Evolutionary conservation across 2,329 filamentous ascomycete genomes (phyloP), one percentile per base, ranked within the genome.

Genomic region (Claviceps quebecensis): DNA sequence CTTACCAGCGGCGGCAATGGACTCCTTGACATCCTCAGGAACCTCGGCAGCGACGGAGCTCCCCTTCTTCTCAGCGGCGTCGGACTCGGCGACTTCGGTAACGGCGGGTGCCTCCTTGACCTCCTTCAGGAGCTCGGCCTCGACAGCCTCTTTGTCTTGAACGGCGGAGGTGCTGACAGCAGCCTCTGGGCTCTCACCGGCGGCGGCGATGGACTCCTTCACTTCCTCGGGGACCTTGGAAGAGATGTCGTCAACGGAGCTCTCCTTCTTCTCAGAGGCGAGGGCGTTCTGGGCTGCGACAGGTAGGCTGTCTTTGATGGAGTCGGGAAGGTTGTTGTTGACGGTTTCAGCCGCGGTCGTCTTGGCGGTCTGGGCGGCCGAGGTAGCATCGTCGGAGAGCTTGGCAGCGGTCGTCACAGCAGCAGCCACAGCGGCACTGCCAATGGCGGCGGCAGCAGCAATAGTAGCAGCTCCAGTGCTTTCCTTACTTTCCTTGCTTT

Each of bases 111-210:
- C 62, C 49, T 67, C 63, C 64, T 76, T 72, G 55, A 82, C 74
- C 65, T 85, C 78, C 56, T 79, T 74, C 47, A 89, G 71, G 8
- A 94, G 73, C 69, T 95, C 84, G 26, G 78, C 67, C 70, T 94
- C 87, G 5, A 89, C 74, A 9, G 72, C 75, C 64, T 78, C 80
- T 77, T 93, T 93, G 59, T 90, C 86, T 55, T 77, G 69, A 6
- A 93, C 85, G 17, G 82, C 84, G 51, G 75, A 74, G 1, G 79
- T 71, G 65, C 81, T 84, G 51, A 77, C 76, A 38, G 84, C 78
- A 37, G 87, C 87, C 67, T 93, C 87, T 8, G 86, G 83, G 54
- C 71, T 73, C 60, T 74, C 65, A 51, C 79, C 76, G 22, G 84
- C 76, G 60, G 76, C 72, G 40, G 68, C 62, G 47, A 81, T 75